These are phyloP conservation scores for Sungouiella thailandica DNA, from an alignment of 805 yeast species.

Conservation along the genomic window DNA sequence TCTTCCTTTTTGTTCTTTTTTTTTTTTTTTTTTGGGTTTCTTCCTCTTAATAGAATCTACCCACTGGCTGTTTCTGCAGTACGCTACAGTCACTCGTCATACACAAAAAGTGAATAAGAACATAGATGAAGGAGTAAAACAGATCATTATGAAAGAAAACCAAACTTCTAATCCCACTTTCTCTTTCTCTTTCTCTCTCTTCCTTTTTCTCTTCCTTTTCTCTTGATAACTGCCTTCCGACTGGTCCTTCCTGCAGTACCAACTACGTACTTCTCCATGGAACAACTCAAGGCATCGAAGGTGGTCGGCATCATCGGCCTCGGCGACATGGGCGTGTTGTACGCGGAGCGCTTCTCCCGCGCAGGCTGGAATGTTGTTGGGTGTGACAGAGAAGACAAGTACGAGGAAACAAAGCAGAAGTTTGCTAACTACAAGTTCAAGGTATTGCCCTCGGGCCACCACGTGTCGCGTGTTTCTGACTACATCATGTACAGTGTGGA, in stretches of 20 bases:
- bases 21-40: no score
- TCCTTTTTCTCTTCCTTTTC: not conserved
- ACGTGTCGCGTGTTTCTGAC: constrained; percentile 76
- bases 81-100: no score
- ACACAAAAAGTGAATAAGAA: no score
- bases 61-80: no score
- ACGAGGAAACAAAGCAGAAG: constrained; percentile 38
- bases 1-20: no score
- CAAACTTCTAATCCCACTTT: not conserved
- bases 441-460: constrained; percentile 74
- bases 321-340: constrained; percentile 94
- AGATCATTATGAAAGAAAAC: no score
- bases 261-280: not conserved
- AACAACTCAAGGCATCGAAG: constrained; percentile 26
- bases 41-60: no score
- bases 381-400: constrained; percentile 74
- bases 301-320: constrained; percentile 88
- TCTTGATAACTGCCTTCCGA: not conserved
- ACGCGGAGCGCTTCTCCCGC: constrained; percentile 69
- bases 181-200: not conserved
- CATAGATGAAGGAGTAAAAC: no score
- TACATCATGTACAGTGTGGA: constrained; percentile 88
- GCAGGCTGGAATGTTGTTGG: constrained; percentile 91
- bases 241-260: not conserved
- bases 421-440: constrained; percentile 42